phyloP scores from a whole-genome alignment of 306 rosid species.

The Gynostemma pentaphyllum region DNA sequence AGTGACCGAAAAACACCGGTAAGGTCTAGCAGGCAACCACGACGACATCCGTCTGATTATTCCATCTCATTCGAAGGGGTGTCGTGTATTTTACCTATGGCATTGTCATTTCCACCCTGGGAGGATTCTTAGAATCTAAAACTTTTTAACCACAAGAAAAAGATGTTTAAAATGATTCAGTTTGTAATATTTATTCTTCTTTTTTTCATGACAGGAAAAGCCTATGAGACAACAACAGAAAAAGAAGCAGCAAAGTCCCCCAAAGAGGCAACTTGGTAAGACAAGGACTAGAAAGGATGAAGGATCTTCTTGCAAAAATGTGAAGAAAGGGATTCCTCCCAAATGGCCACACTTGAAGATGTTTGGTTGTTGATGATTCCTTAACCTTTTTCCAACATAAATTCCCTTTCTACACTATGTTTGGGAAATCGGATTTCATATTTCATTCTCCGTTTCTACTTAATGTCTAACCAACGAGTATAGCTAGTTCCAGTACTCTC shows the following conservation, averaged over 20 bases:
- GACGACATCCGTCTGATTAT: no score
- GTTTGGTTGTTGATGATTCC: conserved; percentile 41
- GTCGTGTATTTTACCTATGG: neutral
- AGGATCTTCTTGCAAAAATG: conserved; percentile 23
- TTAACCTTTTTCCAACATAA: neutral
- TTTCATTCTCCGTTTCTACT: no score
- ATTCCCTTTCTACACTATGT: neutral
- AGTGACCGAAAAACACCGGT: neutral
- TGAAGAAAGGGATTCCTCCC: conserved; percentile 32
- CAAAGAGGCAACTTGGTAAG: conserved; percentile 18
- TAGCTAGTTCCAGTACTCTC: no score
- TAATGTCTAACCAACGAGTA: no score
- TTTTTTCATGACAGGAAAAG: neutral
- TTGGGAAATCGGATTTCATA: neutral
- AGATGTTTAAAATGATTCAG: neutral
- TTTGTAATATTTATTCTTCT: neutral
- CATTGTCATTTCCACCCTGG: neutral
- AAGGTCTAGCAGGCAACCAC: no score
- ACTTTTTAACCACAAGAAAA: neutral
- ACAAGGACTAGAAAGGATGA: conserved; percentile 26
- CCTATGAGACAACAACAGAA: neutral
- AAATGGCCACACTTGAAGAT: conserved; percentile 50
- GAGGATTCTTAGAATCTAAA: neutral
- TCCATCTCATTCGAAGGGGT: no score
- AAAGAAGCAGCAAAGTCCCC: neutral